Percentiles rank a stretch among this genome's conserved stretches.
These are phyloP conservation scores for Malus fusca DNA, from an alignment of 306 rosid species.

Conservation along the genomic window DNA sequence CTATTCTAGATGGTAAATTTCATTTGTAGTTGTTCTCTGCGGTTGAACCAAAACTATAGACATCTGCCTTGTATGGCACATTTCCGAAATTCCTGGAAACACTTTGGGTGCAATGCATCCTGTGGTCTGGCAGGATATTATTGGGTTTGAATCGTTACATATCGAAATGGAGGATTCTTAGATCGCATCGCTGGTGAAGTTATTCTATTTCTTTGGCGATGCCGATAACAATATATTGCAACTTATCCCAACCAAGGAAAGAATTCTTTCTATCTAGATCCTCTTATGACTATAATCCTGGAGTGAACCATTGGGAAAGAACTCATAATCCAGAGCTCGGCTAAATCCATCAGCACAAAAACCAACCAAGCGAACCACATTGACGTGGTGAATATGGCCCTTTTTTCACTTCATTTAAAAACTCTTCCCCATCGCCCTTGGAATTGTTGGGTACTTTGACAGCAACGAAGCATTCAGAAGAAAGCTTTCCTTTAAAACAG, in stretches of 20 bases:
- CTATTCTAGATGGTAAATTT: not conserved
- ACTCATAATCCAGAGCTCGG: not conserved
- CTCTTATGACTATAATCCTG: no score
- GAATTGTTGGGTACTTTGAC: not conserved
- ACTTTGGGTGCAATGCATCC: constrained; percentile 21
- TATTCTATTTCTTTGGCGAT: constrained; percentile 10
- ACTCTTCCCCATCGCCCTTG: not conserved
- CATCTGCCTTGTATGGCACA: not conserved
- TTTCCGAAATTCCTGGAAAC: constrained; percentile 25
- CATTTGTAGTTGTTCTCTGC: no score
- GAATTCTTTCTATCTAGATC: no score
- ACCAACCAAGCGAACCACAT: constrained; percentile 29
- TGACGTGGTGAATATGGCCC: constrained; percentile 20
- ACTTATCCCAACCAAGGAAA: constrained; percentile 16
- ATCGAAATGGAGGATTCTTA: constrained; percentile 29
- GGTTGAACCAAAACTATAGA: no score
- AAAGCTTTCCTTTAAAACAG: constrained; percentile 24
- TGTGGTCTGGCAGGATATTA: constrained; percentile 19
- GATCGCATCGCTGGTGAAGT: constrained; percentile 11
- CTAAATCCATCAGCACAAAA: constrained; percentile 29
- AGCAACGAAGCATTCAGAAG: not conserved
- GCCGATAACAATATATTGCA: constrained; percentile 25
- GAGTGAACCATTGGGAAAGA: no score
- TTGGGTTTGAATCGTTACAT: constrained; percentile 16
- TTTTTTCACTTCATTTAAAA: constrained; percentile 10